Evolutionary conservation across 371 early-diverging fungal species (phyloP).

Genomic region (Synchytrium microbalum): DNA sequence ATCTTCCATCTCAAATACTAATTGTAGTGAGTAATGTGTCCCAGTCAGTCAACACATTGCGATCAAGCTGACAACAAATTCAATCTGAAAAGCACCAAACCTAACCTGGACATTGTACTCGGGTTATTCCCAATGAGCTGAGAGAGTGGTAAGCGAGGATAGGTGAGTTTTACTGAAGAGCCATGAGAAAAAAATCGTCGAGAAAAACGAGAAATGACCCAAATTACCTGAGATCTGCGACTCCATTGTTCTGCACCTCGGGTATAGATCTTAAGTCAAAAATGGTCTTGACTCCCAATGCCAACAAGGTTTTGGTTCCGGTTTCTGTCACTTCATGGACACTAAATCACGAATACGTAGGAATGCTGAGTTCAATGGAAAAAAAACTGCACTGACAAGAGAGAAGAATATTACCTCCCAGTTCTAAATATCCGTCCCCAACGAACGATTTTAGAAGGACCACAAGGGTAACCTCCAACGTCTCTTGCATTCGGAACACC

Average conservation of each 20-base stretch:
- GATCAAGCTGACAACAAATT: too few relatives aligned
- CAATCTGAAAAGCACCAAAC: too few relatives aligned
- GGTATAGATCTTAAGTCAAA: slow-evolving; percentile 14
- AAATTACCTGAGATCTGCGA: background rate
- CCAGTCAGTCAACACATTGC: background rate
- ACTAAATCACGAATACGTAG: background rate
- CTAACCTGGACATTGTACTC: slow-evolving; percentile 7
- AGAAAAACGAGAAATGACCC: too few relatives aligned
- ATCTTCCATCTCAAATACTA: slow-evolving; percentile 10
- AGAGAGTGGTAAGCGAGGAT: background rate
- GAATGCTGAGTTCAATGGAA: too few relatives aligned
- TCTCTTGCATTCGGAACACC: slow-evolving; percentile 16
- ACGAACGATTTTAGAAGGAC: background rate
- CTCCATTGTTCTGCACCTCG: background rate
- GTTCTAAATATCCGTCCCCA: slow-evolving; percentile 5
- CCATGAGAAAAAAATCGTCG: background rate
- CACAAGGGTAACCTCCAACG: slow-evolving; percentile 11
- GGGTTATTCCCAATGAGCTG: background rate
- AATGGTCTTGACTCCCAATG: background rate
- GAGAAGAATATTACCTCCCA: slow-evolving; percentile 4
- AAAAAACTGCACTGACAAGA: background rate
- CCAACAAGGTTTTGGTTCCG: background rate
- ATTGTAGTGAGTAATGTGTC: too few relatives aligned
- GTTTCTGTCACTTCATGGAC: background rate
- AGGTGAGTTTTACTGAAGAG: too few relatives aligned